Evolutionary conservation across 2,329 filamentous ascomycete species (phyloP), one percentile per base, ranked within the genome.

Genomic region (Aspergillus pseudoglaucus): DNA sequence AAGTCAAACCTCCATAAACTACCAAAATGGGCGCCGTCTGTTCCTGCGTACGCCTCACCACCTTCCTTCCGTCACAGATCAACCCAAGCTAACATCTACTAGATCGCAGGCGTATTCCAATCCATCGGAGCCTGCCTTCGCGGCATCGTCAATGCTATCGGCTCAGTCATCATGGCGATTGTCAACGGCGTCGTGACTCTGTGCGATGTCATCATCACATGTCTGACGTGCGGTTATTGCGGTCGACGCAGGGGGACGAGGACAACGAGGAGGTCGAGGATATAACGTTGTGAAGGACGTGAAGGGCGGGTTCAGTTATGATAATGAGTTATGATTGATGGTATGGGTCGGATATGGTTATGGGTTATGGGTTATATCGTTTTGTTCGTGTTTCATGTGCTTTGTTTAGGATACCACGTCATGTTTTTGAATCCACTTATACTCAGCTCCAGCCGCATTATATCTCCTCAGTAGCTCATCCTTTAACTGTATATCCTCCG

Each of bases 21-120:
- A 46, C 61, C 70, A 83, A 69, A 58, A 91, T 93, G 88, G 88
- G 88, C 74, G 87, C 85, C 70, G 83, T 93, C 63, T 76, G 89
- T 57, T 90, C 87, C 67, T 90, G 87, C 66, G 87, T 91, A 87
- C 63, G 86, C 79, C 32, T 32, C 20, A 38, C 40, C n/a, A 33
- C 40, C 40, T 30, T 23, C 32, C 27, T 37, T 40, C 40, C n/a
- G 32, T 17, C 32, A 18, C 39, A n/a, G n/a, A n/a, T n/a, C n/a
- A 42, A 17, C 18, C 54, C 60, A 54, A 44, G 47, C 54, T 56
- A 47, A 59, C 39, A 52, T 17, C 10, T 20, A 23, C 50, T 55
- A 85, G 82, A 75, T 87, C 64, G 58, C 75, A 61, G 73, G 73
- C 61, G 66, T 80, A 65, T 77, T 85, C 69, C 77, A 63, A 42